Evolutionary conservation across 2,329 filamentous ascomycete species (phyloP).

Genomic region (Nigrograna mackinnonii): DNA sequence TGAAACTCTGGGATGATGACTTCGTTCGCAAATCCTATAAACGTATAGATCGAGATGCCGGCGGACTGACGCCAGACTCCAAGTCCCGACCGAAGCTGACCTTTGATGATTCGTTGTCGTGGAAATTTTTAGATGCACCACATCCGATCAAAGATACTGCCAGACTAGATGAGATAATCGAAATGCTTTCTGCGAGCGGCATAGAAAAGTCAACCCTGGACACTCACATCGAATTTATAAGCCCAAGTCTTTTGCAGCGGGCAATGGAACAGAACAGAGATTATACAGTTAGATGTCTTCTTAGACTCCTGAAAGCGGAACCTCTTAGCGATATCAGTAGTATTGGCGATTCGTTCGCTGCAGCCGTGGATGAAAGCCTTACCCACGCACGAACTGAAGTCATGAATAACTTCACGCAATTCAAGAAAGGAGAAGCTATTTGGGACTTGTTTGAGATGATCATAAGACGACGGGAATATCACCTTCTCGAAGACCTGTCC

Average conservation of each 20-base stretch:
- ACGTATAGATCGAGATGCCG: not conserved
- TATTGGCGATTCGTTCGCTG: too few species aligned
- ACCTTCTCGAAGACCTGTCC: not conserved
- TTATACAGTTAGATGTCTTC: not conserved
- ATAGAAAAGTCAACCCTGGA: not conserved
- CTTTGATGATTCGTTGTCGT: not conserved
- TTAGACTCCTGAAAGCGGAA: not conserved
- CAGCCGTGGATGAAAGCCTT: not conserved
- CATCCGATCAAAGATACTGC: not conserved
- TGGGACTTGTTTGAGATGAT: not conserved
- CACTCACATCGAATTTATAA: too few species aligned
- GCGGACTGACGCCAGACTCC: not conserved
- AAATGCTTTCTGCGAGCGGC: conserved; percentile 3
- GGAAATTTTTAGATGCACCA: not conserved
- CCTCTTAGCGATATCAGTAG: too few species aligned
- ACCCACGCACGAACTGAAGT: not conserved
- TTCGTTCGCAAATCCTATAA: not conserved
- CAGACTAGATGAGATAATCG: conserved; percentile 8
- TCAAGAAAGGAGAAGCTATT: not conserved
- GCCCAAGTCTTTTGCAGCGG: not conserved
- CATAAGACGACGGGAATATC: not conserved
- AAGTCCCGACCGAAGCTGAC: not conserved
- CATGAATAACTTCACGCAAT: not conserved
- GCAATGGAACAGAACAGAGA: not conserved
- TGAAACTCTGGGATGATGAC: not conserved